Conservation (phyloP, 768 basidiomycete species). For the Cantharellus cinnabarinus region DNA sequence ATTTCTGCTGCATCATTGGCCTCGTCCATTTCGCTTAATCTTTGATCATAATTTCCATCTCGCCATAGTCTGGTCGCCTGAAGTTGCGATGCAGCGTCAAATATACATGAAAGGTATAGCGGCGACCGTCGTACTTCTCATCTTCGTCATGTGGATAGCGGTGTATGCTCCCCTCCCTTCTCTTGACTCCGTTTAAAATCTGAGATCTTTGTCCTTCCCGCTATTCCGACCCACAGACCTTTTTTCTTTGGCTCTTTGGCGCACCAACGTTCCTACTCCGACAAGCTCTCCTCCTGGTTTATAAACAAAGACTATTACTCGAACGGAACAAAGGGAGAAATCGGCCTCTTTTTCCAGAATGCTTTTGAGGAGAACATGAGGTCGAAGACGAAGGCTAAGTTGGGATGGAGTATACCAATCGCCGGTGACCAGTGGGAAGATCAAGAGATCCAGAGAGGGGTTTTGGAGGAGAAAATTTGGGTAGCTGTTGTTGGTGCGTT, state of each 20-base stretch:
- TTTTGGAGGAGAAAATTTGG: conserved; percentile 24
- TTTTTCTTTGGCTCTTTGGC: not conserved
- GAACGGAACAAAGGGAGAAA: not conserved
- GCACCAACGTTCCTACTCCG: not conserved
- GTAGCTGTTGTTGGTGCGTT: conserved; percentile 22
- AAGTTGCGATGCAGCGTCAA: not conserved
- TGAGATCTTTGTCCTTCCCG: not conserved
- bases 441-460: conserved; percentile 15
- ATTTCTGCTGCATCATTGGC: no score
- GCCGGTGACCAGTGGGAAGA: conserved; percentile 13
- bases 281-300: not conserved
- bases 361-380: not conserved
- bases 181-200: not conserved
- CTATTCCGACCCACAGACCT: not conserved
- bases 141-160: not conserved
- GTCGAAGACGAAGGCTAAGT: conserved; percentile 5
- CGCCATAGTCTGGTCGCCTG: not conserved
- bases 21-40: no score
- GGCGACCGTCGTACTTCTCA: not conserved
- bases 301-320: not conserved
- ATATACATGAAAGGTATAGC: not conserved
- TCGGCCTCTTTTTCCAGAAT: not conserved
- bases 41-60: no score
- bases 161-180: not conserved
- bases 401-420: conserved; percentile 14